Evolutionary conservation across 345 rosid genomes (phyloP), one percentile per base, ranked within the genome.

Genomic region (Laguncularia racemosa): DNA sequence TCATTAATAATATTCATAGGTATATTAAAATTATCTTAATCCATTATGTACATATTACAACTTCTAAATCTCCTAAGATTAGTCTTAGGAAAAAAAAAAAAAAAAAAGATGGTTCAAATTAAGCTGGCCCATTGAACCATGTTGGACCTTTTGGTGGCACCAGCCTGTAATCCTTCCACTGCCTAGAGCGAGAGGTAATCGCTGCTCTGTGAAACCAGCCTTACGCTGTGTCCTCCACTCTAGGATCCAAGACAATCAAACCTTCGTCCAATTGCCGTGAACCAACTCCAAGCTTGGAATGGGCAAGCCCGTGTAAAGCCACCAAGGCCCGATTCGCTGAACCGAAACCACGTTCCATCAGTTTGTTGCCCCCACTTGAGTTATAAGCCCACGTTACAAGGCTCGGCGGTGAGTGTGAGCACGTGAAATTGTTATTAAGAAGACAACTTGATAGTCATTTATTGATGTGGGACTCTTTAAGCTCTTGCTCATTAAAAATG

Each of bases 141-240:
- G 14, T 3, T 55, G 66, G 53, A 28, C 23, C 50, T 46, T 13
- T n/a, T n/a, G 4, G 17, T 12, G 53, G 46, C 47, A 23, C 67
- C 46, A 9, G 23, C 59, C 28, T 38, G 67, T 63, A 14, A 55
- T 55, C 67, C 67, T 6, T 47, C 67, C 67, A 63, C 67, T 48
- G 67, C 26, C 46, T 12, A 6, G 21, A 63, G 59, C 26, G 53
- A 46, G 67, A 63, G 67, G 59, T 62, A 2, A 3, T 52, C 66
- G 59, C 58, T 53, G 66, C 58, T 62, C 66, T 62, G 66, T 62
- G 52, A 63, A 54, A 18, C 67, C 67, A 63, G 59, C 60, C 59
- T 63, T 46, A 55, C 67, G 67, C 67, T 12, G 44, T 63, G 18
- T 18, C 59, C 67, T 63, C 59, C 53, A 0, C 53, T 54, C 13